Percentiles rank a stretch among this genome's conserved stretches.
phyloP scores from a whole-genome alignment of 2,329 filamentous ascomycete genomes.

The Aspergillus novofumigatus region DNA sequence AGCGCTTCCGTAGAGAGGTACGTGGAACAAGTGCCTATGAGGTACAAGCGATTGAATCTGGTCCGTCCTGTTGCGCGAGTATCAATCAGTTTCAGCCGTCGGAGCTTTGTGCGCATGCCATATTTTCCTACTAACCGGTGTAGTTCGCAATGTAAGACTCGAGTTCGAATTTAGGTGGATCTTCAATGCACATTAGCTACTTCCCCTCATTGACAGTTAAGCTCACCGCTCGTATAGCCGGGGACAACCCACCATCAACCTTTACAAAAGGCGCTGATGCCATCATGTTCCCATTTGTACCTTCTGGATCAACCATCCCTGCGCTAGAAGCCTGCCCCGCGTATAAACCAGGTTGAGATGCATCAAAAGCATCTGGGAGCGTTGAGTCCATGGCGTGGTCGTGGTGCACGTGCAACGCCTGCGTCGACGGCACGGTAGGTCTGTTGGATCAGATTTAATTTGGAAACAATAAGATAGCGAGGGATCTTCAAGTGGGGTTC shows the following conservation, averaged over 20 bases:
- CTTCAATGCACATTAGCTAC: slow-evolving; percentile 40
- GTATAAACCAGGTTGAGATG: slow-evolving; percentile 13
- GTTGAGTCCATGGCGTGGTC: slow-evolving; percentile 23
- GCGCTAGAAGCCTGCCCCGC: slow-evolving; percentile 4
- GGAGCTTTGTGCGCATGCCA: background rate
- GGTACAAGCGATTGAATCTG: slow-evolving; percentile 71
- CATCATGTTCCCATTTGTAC: background rate
- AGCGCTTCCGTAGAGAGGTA: slow-evolving; percentile 75
- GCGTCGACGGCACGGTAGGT: background rate
- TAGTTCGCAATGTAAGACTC: slow-evolving; percentile 91
- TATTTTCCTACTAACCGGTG: slow-evolving; percentile 53
- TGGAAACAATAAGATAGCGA: background rate
- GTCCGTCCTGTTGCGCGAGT: slow-evolving; percentile 60
- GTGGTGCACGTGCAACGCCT: background rate
- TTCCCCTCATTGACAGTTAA: slow-evolving; percentile 1
- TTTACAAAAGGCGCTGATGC: slow-evolving; percentile 16
- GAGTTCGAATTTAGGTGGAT: slow-evolving; percentile 82
- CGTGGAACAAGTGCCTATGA: slow-evolving; percentile 75
- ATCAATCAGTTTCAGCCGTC: slow-evolving; percentile 4
- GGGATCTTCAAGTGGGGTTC: background rate
- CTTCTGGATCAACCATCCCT: slow-evolving; percentile 7
- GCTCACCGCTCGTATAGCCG: slow-evolving; percentile 2
- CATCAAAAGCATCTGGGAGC: slow-evolving; percentile 23
- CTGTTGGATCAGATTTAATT: background rate
- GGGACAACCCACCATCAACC: slow-evolving; percentile 26